Evolutionary conservation across 257 asterid genomes (phyloP).

Genomic region (Avicennia marina): DNA sequence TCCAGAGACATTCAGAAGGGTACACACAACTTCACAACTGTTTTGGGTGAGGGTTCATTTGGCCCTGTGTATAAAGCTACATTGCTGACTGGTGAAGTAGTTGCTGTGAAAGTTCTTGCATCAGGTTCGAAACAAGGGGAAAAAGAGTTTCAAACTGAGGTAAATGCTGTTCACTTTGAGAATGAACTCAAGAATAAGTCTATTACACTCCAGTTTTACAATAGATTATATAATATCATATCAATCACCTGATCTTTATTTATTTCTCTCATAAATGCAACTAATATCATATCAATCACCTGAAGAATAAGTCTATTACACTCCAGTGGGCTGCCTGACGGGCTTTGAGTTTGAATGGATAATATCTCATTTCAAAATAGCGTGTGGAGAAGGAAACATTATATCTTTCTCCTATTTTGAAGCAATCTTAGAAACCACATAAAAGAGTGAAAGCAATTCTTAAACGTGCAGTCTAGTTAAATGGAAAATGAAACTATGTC

Average conservation of each 20-base stretch:
- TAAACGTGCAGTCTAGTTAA: not conserved
- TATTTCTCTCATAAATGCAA: no score
- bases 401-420: no score
- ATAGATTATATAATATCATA: no score
- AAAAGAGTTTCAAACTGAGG: constrained; percentile 94
- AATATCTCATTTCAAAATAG: no score
- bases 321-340: no score
- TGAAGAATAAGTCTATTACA: no score
- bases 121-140: constrained; percentile 97
- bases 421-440: no score
- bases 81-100: constrained; percentile 75
- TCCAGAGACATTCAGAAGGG: constrained; percentile 91
- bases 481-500: not conserved
- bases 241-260: no score
- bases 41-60: constrained; percentile 93
- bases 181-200: not conserved
- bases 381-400: no score
- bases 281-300: no score
- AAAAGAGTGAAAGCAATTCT: not conserved
- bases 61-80: constrained; percentile 95
- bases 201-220: not conserved
- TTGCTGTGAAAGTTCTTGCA: constrained; percentile 97
- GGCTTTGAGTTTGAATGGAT: no score
- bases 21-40: constrained; percentile 77
- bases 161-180: constrained; percentile 15